phyloP scores from a whole-genome alignment of 192 early-diverging fungal genomes.

The Coemansia erecta region DNA sequence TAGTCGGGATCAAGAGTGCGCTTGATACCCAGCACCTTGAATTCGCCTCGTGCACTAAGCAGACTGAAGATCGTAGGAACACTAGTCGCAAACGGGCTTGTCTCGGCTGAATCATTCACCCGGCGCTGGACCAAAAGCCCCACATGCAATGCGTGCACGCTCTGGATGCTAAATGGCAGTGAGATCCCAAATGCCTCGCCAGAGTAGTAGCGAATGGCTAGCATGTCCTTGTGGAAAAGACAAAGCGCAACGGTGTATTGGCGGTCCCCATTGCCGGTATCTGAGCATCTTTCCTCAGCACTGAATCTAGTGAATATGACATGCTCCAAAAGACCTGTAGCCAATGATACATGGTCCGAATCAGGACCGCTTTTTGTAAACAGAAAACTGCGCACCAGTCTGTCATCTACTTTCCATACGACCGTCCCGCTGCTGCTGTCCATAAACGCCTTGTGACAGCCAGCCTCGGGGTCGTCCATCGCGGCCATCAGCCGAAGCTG shows the following conservation, averaged over 20 bases:
- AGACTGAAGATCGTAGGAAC: constrained; percentile 44
- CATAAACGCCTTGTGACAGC: constrained; percentile 27
- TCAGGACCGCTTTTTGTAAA: neutral
- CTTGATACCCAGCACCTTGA: constrained; percentile 44
- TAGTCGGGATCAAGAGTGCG: constrained; percentile 21
- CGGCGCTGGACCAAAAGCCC: constrained; percentile 44
- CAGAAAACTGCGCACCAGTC: constrained; percentile 39
- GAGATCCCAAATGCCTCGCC: constrained; percentile 32
- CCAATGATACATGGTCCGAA: neutral
- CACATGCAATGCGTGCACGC: constrained; percentile 26
- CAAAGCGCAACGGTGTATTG: constrained; percentile 33
- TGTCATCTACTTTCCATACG: constrained; percentile 30
- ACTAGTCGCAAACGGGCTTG: constrained; percentile 12
- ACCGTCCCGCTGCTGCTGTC: neutral
- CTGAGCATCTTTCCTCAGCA: neutral
- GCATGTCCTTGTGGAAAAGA: constrained; percentile 31
- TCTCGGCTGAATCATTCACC: constrained; percentile 12
- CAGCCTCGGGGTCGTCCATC: constrained; percentile 22
- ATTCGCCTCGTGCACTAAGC: constrained; percentile 38
- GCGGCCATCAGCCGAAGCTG: constrained; percentile 14
- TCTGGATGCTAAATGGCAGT: constrained; percentile 38
- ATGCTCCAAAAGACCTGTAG: constrained; percentile 10
- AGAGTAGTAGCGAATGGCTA: constrained; percentile 30
- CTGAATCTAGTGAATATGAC: constrained; percentile 34
- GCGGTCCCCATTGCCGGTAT: neutral